These are phyloP conservation scores for Ambrosia artemisiifolia DNA, from an alignment of 129 eudicot genomes.

Conservation along the genomic window DNA sequence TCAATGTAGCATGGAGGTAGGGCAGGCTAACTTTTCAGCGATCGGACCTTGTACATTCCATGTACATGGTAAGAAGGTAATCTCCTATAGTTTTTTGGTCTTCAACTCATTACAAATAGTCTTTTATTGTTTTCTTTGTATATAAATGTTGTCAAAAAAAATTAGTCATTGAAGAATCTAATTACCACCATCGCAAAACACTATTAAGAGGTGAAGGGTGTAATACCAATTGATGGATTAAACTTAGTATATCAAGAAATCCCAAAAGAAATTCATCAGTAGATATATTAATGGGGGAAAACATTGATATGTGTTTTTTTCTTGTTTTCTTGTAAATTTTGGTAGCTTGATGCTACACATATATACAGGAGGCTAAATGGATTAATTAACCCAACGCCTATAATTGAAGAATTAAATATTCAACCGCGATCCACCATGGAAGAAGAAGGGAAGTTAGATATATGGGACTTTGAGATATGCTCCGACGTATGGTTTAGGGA, in stretches of 20 bases:
- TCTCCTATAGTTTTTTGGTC: neutral
- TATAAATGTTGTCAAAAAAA: neutral
- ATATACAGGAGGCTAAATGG: constrained; percentile 30
- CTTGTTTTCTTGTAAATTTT: neutral
- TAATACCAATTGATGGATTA: neutral
- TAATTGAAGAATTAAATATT: neutral
- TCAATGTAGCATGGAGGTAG: constrained; percentile 36
- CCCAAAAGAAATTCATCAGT: neutral
- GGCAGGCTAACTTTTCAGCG: constrained; percentile 32
- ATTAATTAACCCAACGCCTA: constrained; percentile 19
- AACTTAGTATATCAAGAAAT: neutral
- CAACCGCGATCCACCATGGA: neutral
- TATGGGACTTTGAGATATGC: constrained; percentile 37
- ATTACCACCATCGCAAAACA: neutral
- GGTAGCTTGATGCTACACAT: constrained; percentile 23
- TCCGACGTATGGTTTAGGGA: constrained; percentile 17
- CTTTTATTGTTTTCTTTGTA: neutral
- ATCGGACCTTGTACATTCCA: constrained; percentile 39
- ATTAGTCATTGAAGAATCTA: neutral
- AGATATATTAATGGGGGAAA: neutral
- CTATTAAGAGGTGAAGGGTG: too few species aligned
- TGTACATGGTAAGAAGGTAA: constrained; percentile 38
- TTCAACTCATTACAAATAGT: neutral
- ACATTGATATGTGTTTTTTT: neutral
- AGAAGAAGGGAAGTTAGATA: constrained; percentile 10